phyloP scores from a whole-genome alignment of 768 basidiomycete genomes.

The Saitozyma sp. region DNA sequence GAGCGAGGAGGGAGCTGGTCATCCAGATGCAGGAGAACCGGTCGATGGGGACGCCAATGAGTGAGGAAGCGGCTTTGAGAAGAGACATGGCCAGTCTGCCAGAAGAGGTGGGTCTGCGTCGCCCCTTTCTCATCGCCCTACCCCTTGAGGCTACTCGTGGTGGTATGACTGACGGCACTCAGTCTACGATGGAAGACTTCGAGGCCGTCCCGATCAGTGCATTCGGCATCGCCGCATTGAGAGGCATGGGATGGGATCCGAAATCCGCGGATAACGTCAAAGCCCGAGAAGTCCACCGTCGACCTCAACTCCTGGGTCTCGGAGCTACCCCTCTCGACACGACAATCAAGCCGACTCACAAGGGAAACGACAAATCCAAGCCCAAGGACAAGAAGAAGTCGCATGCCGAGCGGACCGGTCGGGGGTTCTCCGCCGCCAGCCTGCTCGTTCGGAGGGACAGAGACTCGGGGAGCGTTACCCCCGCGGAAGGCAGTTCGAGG shows the following conservation, averaged over 20 bases:
- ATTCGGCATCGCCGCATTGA: conserved; percentile 87
- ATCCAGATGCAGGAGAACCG: conserved; percentile 29
- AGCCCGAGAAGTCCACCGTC: conserved; percentile 75
- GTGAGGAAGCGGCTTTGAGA: conserved; percentile 79
- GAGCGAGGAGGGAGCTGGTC: conserved; percentile 64
- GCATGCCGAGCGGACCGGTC: conserved; percentile 59
- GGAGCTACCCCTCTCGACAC: conserved; percentile 83
- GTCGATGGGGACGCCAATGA: conserved; percentile 54
- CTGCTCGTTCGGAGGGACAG: conserved; percentile 67
- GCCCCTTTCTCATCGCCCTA: neutral
- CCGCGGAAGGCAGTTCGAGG: conserved; percentile 5
- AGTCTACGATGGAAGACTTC: conserved; percentile 79
- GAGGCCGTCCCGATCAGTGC: conserved; percentile 84
- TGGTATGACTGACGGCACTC: conserved; percentile 4
- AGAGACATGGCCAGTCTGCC: conserved; percentile 76
- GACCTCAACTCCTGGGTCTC: conserved; percentile 86
- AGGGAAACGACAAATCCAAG: conserved; percentile 8
- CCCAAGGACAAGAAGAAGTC: conserved; percentile 50
- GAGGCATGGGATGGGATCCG: conserved; percentile 93
- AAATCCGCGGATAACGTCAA: conserved; percentile 64
- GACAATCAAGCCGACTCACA: conserved; percentile 56
- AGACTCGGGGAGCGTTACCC: conserved; percentile 39
- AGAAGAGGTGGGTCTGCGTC: conserved; percentile 40
- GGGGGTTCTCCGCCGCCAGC: conserved; percentile 70
- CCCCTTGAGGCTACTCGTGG: neutral